Evolutionary conservation across 805 yeast species (phyloP), one percentile per base, ranked within the genome.

Genomic region (Soucietia sequanensis): DNA sequence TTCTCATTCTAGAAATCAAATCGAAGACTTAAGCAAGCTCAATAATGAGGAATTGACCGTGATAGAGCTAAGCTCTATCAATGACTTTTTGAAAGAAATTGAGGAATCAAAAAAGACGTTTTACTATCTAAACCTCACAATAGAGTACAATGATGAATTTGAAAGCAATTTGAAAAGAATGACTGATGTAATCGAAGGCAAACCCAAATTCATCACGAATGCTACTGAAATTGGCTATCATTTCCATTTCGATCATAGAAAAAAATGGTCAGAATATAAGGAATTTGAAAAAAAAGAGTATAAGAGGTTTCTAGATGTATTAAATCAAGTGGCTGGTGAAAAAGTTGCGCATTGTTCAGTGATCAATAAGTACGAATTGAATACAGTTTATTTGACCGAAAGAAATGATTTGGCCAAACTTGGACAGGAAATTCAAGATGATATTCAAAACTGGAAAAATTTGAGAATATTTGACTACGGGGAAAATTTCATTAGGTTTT

Each of bases 271-370:
- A 28, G 33, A 42, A 3, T 61, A 57, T 41, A 40, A 46, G 5
- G 47, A 44, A 2, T 20, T 34, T 2, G 62, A 62, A 35, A 52
- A 49, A 21, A 39, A 41, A 4, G 46, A 44, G 24, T 67, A 67
- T 40, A 31, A 34, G 2, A 30, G 28, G 11, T 60, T 63, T 25
- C 32, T 65, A 6, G 47, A 48, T 2, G 38, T 40, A 0, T 37
- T 67, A 25, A 43, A 35, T 23, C 38, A 46, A 10, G 37, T 40
- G 3, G 61, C 50, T 2, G 60, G 54, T 3, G 44, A 37, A 4
- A 61, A 61, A 34, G 63, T 68, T 2, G 43, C 38, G 0, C 73
- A 68, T 23, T 58, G 65, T 33, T 67, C 74, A 6, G 42, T 66
- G n/a, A 52, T 67, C 18, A 50, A 55, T 40, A 68, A 68, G 37